Evolutionary conservation across 768 basidiomycete species (phyloP).

Genomic region (Naganishia kalamii): DNA sequence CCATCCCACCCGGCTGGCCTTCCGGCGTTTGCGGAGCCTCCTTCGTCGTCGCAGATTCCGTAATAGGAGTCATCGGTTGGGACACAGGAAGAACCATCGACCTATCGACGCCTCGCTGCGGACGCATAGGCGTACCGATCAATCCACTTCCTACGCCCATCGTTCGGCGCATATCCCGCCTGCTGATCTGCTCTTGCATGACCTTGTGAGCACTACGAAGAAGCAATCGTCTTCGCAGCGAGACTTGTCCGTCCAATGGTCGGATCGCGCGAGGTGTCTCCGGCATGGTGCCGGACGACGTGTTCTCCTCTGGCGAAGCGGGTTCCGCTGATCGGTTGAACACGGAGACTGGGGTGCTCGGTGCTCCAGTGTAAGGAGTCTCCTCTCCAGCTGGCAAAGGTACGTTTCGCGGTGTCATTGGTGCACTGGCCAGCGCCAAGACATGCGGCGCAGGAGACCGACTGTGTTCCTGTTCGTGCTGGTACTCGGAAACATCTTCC

Average conservation of each 20-base stretch:
- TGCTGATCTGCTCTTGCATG: constrained; percentile 30
- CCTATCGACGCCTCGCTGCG: neutral
- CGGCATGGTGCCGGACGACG: neutral
- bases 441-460: constrained; percentile 9
- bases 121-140: constrained; percentile 3
- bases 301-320: neutral
- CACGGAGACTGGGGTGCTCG: neutral
- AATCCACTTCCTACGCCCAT: constrained; percentile 5
- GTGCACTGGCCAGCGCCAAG: neutral
- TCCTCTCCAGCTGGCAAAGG: neutral
- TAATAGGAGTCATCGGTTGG: neutral
- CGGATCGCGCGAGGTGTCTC: constrained; percentile 18
- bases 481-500: constrained; percentile 17
- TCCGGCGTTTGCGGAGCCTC: neutral
- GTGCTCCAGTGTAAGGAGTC: neutral
- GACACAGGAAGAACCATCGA: neutral
- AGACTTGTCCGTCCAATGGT: constrained; percentile 18
- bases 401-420: constrained; percentile 4
- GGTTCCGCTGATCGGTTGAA: neutral
- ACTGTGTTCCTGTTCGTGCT: neutral
- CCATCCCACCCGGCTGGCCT: neutral
- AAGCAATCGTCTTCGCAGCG: constrained; percentile 39
- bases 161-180: neutral
- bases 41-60: neutral
- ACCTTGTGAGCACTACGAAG: constrained; percentile 39